A percentile compares a stretch with the other conserved stretches of the same genome.
These are phyloP conservation scores for Ascochyta viciae-villosae DNA, from an alignment of 2,329 filamentous ascomycete species.

Conservation along the genomic window DNA sequence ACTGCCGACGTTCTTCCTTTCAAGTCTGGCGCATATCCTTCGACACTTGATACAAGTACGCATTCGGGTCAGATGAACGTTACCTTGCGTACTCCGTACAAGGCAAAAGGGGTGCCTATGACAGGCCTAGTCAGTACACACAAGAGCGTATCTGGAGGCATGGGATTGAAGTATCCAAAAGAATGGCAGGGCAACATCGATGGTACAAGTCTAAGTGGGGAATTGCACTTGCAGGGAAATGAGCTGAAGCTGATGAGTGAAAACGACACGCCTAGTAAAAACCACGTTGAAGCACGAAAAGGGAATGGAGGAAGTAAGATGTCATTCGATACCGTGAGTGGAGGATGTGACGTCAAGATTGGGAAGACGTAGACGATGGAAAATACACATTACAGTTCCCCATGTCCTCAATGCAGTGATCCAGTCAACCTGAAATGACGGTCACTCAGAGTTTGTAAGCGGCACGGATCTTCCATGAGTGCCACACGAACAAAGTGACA, in stretches of 20 bases:
- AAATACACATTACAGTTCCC: too few relatives aligned
- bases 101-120: constrained; percentile 33
- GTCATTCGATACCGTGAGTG: constrained; percentile 44
- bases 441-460: background rate
- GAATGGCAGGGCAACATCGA: constrained; percentile 53
- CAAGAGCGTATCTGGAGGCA: constrained; percentile 42
- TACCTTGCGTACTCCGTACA: constrained; percentile 44
- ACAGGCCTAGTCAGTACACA: constrained; percentile 44
- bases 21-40: constrained; percentile 33
- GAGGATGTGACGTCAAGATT: constrained; percentile 42
- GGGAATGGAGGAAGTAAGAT: constrained; percentile 45
- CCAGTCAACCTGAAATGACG: background rate
- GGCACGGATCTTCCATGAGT: background rate
- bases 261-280: constrained; percentile 37
- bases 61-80: constrained; percentile 46
- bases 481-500: background rate
- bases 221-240: constrained; percentile 48
- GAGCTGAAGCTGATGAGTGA: constrained; percentile 45
- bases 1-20: constrained; percentile 49
- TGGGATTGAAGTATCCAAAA: constrained; percentile 50
- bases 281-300: constrained; percentile 50
- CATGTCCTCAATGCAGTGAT: background rate
- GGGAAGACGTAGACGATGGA: constrained; percentile 21
- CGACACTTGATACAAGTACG: constrained; percentile 44
- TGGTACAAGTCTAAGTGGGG: constrained; percentile 47